phyloP scores from a whole-genome alignment of 495 filamentous ascomycete genomes.

The Neurospora sp. region DNA sequence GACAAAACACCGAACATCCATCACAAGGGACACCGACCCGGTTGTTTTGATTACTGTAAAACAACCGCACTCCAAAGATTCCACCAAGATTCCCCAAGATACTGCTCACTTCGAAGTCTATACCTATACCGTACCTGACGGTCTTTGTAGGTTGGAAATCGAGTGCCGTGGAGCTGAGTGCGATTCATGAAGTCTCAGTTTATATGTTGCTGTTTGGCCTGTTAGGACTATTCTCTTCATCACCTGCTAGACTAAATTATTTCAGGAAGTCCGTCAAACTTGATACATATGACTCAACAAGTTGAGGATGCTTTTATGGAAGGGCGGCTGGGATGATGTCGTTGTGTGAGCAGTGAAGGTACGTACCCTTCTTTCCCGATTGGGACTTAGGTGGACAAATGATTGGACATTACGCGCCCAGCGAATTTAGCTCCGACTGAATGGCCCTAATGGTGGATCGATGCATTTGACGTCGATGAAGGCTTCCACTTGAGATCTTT shows the following conservation, averaged over 20 bases:
- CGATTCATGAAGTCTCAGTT: not conserved
- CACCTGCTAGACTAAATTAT: not conserved
- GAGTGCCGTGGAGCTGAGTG: not conserved
- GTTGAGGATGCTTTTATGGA: not conserved
- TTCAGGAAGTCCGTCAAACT: not conserved
- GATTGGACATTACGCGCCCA: not conserved
- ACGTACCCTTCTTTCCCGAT: not conserved
- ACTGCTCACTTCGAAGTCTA: not conserved
- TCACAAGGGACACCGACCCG: not conserved
- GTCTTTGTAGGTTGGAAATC: not conserved
- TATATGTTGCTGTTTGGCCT: not conserved
- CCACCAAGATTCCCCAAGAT: not conserved
- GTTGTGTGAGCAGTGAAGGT: not conserved
- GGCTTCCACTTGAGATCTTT: not conserved
- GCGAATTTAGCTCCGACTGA: not conserved
- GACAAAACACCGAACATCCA: not conserved
- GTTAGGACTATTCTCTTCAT: not conserved
- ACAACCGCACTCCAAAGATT: not conserved
- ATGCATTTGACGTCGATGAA: not conserved
- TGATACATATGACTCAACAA: not conserved
- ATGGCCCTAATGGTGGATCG: not conserved
- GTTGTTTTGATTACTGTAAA: not conserved
- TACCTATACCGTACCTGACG: not conserved
- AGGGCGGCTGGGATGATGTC: not conserved
- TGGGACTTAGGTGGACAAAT: not conserved